Conservation (phyloP, 371 early-diverging fungal genomes). For the Mucor irregularis region DNA sequence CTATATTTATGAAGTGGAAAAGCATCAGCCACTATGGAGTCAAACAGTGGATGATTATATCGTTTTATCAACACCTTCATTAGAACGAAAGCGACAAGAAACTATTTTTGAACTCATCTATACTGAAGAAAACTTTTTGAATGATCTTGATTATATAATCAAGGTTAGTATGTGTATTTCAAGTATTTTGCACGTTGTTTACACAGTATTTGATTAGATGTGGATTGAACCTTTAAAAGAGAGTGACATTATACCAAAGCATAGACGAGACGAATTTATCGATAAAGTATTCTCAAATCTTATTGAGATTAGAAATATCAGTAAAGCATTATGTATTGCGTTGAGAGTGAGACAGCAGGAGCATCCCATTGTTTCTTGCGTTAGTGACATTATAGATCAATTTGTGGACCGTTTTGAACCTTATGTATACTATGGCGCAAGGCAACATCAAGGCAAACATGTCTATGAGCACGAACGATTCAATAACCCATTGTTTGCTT, state of each 20-base stretch:
- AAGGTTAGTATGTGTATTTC: conserved; percentile 9
- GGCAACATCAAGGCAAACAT: conserved; percentile 76
- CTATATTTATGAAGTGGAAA: conserved; percentile 16
- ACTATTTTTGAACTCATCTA: conserved; percentile 87
- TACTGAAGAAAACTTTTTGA: conserved; percentile 85
- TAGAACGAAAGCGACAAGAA: conserved; percentile 85
- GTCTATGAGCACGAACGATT: conserved; percentile 35
- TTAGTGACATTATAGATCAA: conserved; percentile 85
- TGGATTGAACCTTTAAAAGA: conserved; percentile 77
- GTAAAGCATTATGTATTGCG: conserved; percentile 67
- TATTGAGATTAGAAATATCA: conserved; percentile 68
- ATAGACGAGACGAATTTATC: conserved; percentile 68
- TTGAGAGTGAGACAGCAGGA: conserved; percentile 76
- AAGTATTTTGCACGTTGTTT: neutral
- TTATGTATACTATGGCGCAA: conserved; percentile 85
- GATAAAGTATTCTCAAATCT: conserved; percentile 83
- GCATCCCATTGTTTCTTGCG: conserved; percentile 69
- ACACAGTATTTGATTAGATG: conserved; percentile 36
- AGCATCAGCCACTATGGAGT: conserved; percentile 53
- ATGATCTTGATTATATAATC: conserved; percentile 52
- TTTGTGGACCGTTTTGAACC: conserved; percentile 72
- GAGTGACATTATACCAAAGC: conserved; percentile 63
- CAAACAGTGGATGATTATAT: conserved; percentile 67
- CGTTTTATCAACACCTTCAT: conserved; percentile 64
- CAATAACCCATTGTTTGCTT: conserved; percentile 33